Evolutionary conservation across 164 flowering plant genomes (phyloP), one percentile per base, ranked within the genome.

Genomic region (Buxus sempervirens): DNA sequence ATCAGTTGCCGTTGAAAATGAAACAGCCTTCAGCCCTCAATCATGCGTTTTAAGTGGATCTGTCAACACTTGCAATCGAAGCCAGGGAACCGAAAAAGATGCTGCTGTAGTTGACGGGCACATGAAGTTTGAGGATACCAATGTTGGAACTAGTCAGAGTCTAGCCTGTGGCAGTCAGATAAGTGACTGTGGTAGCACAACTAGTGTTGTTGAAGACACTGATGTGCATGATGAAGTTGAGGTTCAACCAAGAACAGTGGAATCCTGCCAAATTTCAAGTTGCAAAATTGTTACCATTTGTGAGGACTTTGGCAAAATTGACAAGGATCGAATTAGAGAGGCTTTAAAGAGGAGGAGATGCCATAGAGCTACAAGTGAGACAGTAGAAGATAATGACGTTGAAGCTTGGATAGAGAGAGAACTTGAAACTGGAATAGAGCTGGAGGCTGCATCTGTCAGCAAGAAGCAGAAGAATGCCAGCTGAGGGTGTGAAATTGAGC

Each of bases 371-470:
- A 60, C 63, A 45, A 67, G 59, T 56, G 73, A 69, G 72, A 27
- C 21, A 20, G 67, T 15, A n/a, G 64, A 25, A 15, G 60, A 63
- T 22, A 20, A 20, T 22, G 65, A 69, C 51, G 69, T 65, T 58
- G 85, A 82, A 63, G 75, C 78, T 38, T 82, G 82, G 83, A 84
- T 82, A 62, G 82, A 74, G 62, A 79, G 76, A 60, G 86, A 84
- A 75, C 80, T 86, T 28, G 87, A 84, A 76, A 76, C 67, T 32
- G 85, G 85, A 58, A 73, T 79, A 54, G 79, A 73, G 67, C 27
- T 72, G 64, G 78, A 66, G 56, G 71, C 59, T 56, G 61, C 81
- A 21, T 51, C 63, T 64, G 64, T 38, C 5, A 72, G 55, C 55
- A 80, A 75, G 72, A 80, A 61, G 61, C 75, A 60, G 36, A 82